These are phyloP conservation scores for Vitis rotundifolia DNA, from an alignment of 164 flowering plant species.

Conservation along the genomic window DNA sequence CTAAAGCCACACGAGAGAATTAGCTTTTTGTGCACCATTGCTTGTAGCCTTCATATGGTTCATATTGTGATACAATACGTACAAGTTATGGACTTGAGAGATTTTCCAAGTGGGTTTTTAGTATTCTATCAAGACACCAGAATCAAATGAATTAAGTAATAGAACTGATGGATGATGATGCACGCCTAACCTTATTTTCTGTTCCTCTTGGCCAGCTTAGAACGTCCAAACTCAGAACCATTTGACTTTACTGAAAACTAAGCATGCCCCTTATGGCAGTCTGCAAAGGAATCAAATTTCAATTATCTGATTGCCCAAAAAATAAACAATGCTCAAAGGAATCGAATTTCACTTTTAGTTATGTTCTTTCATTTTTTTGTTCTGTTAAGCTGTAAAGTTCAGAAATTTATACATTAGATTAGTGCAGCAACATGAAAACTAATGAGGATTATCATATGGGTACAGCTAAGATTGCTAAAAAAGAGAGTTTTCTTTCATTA, in stretches of 20 bases:
- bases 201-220: background rate
- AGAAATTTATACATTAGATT: background rate
- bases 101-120: too few relatives aligned
- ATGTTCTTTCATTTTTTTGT: background rate
- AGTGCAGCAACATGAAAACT: background rate
- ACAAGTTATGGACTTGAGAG: too few relatives aligned
- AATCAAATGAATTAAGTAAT: too few relatives aligned
- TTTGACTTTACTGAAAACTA: background rate
- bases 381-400: constrained; percentile 11
- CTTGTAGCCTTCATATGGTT: too few relatives aligned
- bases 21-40: too few relatives aligned
- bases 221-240: background rate
- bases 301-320: too few relatives aligned
- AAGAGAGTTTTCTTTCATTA: background rate
- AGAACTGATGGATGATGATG: too few relatives aligned
- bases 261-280: background rate
- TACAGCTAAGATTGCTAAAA: constrained; percentile 17
- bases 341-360: background rate
- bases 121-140: too few relatives aligned
- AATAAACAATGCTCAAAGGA: too few relatives aligned
- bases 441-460: constrained; percentile 2
- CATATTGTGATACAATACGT: too few relatives aligned
- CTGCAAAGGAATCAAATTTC: background rate
- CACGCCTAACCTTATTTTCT: too few relatives aligned
- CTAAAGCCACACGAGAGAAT: too few relatives aligned